A percentile compares a stretch with the other conserved stretches of the same genome.
Evolutionary conservation across 2,329 filamentous ascomycete species (phyloP).

Genomic region (Ophiostoma tasmaniense): DNA sequence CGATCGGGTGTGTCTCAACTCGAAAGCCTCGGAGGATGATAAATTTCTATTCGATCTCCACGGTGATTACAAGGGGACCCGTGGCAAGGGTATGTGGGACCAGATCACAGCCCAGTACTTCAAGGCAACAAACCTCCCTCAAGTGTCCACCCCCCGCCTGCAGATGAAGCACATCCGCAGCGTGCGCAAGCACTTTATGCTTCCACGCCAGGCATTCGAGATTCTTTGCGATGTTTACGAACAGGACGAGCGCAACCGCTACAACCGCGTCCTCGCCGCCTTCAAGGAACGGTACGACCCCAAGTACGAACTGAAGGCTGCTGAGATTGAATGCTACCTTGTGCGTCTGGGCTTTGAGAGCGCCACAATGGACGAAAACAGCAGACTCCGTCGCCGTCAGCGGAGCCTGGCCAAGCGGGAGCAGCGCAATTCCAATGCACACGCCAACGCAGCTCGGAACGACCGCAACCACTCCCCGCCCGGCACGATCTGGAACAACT

Average conservation of each 20-base stretch:
- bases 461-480: neutral
- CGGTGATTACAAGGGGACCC: constrained; percentile 36
- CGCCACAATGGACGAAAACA: constrained; percentile 33
- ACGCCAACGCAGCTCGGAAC: neutral
- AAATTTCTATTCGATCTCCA: constrained; percentile 43
- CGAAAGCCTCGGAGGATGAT: constrained; percentile 40
- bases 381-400: constrained; percentile 36
- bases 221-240: constrained; percentile 34
- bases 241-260: constrained; percentile 36
- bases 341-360: constrained; percentile 42
- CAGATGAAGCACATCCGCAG: constrained; percentile 50
- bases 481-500: neutral
- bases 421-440: neutral
- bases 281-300: constrained; percentile 45
- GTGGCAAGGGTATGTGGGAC: constrained; percentile 53
- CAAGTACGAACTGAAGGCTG: constrained; percentile 41
- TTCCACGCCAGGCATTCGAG: constrained; percentile 29
- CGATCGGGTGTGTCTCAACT: constrained; percentile 28
- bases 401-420: constrained; percentile 25
- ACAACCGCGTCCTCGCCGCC: constrained; percentile 33
- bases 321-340: constrained; percentile 42
- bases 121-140: constrained; percentile 25
- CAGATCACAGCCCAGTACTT: constrained; percentile 39
- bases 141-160: constrained; percentile 35
- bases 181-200: constrained; percentile 40